Percentiles rank a stretch among this genome's conserved stretches.
Conservation (phyloP, 352 stramenopile species). For the Globisporangium lucens region DNA sequence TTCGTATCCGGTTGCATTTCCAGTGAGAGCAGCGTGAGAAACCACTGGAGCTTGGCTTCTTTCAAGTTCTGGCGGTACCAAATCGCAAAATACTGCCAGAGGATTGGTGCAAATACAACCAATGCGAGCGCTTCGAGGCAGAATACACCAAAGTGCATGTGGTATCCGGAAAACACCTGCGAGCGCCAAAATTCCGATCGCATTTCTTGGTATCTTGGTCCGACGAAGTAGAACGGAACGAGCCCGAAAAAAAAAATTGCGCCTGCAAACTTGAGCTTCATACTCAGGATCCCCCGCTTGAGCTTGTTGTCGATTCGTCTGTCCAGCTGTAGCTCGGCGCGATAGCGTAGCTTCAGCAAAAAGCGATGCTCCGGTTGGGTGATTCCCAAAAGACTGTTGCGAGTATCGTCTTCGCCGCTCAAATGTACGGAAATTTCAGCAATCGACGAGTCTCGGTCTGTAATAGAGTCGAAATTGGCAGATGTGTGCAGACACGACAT, state of each 20-base stretch:
- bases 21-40: conserved; percentile 29
- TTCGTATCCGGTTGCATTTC: conserved; percentile 22
- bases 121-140: conserved; percentile 11
- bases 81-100: conserved; percentile 28
- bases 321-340: conserved; percentile 29
- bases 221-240: conserved; percentile 5
- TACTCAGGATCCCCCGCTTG: conserved; percentile 6
- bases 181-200: background rate
- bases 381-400: background rate
- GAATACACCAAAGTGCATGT: conserved; percentile 4
- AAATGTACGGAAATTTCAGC: background rate
- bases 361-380: conserved; percentile 19
- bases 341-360: conserved; percentile 28
- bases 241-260: conserved; percentile 8
- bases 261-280: conserved; percentile 16
- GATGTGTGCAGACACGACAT: conserved; percentile 12
- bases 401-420: background rate
- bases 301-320: conserved; percentile 22
- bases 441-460: background rate
- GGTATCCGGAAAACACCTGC: background rate
- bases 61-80: conserved; percentile 19
- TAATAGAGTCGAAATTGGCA: background rate
- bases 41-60: conserved; percentile 38
- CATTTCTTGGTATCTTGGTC: background rate
- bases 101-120: conserved; percentile 16